These are phyloP conservation scores for Globisporangium canariense DNA, from an alignment of 352 stramenopile genomes.

Conservation along the genomic window DNA sequence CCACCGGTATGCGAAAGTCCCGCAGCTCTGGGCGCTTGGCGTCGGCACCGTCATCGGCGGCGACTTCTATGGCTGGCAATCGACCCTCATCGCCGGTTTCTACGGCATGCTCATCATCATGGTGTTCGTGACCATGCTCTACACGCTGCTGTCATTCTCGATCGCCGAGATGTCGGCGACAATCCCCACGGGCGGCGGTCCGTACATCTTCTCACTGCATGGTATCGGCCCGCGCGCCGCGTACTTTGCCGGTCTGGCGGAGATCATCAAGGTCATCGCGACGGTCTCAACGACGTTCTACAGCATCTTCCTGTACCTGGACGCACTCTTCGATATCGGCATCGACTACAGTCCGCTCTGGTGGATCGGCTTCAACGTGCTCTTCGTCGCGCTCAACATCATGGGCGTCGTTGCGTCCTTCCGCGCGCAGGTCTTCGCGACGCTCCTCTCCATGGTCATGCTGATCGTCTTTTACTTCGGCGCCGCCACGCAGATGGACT, in stretches of 20 bases:
- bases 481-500: conserved; percentile 46
- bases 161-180: conserved; percentile 68
- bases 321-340: conserved; percentile 41
- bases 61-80: conserved; percentile 76
- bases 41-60: conserved; percentile 66
- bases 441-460: conserved; percentile 42
- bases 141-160: conserved; percentile 65
- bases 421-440: conserved; percentile 54
- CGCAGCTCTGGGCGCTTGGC: conserved; percentile 65
- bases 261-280: conserved; percentile 58
- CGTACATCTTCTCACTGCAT: conserved; percentile 66
- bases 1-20: conserved; percentile 56
- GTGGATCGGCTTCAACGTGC: conserved; percentile 50
- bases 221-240: conserved; percentile 45
- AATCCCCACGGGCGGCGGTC: conserved; percentile 54
- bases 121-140: conserved; percentile 59
- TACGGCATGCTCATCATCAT: conserved; percentile 59
- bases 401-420: conserved; percentile 57
- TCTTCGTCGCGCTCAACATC: conserved; percentile 67
- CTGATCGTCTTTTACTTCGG: conserved; percentile 60
- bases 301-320: conserved; percentile 60
- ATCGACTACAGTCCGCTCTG: conserved; percentile 40
- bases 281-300: conserved; percentile 46
- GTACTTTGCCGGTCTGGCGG: conserved; percentile 63
- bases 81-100: conserved; percentile 58